Percentiles rank a stretch among this genome's conserved stretches.
Evolutionary conservation across 805 yeast genomes (phyloP).

Genomic region (Komagataella pseudopastoris): DNA sequence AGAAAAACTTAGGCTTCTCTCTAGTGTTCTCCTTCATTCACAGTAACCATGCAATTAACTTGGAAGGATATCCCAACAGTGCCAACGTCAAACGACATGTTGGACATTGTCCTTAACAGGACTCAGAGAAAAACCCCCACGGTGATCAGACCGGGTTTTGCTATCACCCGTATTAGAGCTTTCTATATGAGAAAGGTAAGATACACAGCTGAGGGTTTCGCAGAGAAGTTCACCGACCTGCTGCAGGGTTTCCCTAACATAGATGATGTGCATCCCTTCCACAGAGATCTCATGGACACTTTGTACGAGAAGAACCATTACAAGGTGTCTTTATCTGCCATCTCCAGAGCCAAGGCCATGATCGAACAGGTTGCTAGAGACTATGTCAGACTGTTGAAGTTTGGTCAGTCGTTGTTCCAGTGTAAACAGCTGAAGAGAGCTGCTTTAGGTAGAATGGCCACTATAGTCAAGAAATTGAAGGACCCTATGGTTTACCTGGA

Average conservation of each 20-base stretch:
- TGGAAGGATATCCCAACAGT: constrained; percentile 98
- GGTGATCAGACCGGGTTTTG: constrained; percentile 94
- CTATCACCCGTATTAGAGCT: constrained; percentile 90
- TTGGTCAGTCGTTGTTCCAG: constrained; percentile 96
- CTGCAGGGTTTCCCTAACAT: constrained; percentile 88
- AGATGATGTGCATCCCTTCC: constrained; percentile 97
- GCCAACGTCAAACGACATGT: constrained; percentile 80
- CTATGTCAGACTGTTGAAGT: constrained; percentile 84
- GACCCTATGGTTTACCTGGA: constrained; percentile 89
- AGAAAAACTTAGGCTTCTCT: not conserved
- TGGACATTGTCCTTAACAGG: constrained; percentile 93
- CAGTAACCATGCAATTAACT: constrained; percentile 69
- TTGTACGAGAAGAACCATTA: constrained; percentile 96
- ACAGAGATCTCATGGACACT: constrained; percentile 95
- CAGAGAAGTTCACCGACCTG: constrained; percentile 81
- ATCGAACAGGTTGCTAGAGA: constrained; percentile 95
- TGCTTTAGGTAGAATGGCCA: constrained; percentile 99
- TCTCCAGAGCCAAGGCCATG: constrained; percentile 85
- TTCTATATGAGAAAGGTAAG: constrained; percentile 97
- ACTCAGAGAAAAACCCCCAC: constrained; percentile 99
- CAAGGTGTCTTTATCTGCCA: constrained; percentile 90
- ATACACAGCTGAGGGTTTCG: constrained; percentile 91
- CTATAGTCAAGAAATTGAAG: constrained; percentile 87
- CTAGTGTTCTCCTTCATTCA: not conserved
- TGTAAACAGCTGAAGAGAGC: constrained; percentile 98